Evolutionary conservation across 495 filamentous ascomycete genomes (phyloP).

Genomic region (Acidomyces sp.): DNA sequence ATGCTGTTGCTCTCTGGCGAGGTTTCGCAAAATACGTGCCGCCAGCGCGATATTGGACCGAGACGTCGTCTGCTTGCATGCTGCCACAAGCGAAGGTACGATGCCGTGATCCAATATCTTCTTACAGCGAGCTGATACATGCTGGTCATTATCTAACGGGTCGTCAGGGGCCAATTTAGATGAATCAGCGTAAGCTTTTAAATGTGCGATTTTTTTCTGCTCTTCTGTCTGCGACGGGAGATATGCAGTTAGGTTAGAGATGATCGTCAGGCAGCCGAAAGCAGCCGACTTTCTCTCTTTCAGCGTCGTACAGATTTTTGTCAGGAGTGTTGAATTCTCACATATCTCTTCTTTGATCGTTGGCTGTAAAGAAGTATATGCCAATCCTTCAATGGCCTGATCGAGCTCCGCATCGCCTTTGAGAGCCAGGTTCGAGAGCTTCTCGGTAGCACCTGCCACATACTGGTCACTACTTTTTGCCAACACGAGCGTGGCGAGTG

Average conservation of each 20-base stretch:
- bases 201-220: constrained; percentile 74
- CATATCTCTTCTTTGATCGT: constrained; percentile 68
- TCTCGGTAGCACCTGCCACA: constrained; percentile 49
- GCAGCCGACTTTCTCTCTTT: constrained; percentile 45
- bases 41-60: constrained; percentile 51
- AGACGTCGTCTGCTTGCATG: constrained; percentile 50
- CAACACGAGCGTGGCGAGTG: constrained; percentile 72
- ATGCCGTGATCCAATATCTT: constrained; percentile 61
- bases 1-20: constrained; percentile 56
- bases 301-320: constrained; percentile 50
- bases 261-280: constrained; percentile 73
- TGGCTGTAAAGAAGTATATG: constrained; percentile 74
- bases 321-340: constrained; percentile 50
- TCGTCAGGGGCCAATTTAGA: constrained; percentile 50
- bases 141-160: constrained; percentile 56
- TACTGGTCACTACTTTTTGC: constrained; percentile 27
- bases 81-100: constrained; percentile 58
- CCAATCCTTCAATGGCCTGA: constrained; percentile 79
- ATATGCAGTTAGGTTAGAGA: constrained; percentile 72
- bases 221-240: constrained; percentile 72
- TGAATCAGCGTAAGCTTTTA: constrained; percentile 86
- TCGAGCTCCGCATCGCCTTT: constrained; percentile 41
- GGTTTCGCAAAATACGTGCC: constrained; percentile 58
- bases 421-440: constrained; percentile 66
- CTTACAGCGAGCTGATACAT: constrained; percentile 64